phyloP scores from a whole-genome alignment of 441 rosid genomes.

The Bocquillonia castaneifolia region DNA sequence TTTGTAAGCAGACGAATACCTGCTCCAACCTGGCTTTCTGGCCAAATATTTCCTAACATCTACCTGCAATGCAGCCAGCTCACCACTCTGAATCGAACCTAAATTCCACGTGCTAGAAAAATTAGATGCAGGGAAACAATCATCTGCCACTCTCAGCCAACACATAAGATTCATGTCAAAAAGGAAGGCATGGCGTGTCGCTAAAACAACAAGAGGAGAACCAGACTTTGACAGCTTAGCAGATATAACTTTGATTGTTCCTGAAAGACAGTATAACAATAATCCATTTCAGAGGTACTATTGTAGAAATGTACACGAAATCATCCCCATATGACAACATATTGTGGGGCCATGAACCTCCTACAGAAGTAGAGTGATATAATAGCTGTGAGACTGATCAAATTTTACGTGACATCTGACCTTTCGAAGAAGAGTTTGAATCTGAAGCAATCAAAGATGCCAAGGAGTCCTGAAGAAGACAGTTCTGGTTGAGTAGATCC shows the following conservation, averaged over 20 bases:
- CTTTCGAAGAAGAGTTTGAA: constrained; percentile 49
- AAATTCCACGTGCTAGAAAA: constrained; percentile 89
- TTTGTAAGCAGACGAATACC: constrained; percentile 42
- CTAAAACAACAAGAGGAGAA: constrained; percentile 86
- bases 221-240: constrained; percentile 89
- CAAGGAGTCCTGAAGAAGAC: constrained; percentile 74
- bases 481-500: constrained; percentile 72
- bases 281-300: not conserved
- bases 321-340: constrained; percentile 1
- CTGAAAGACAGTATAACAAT: constrained; percentile 36
- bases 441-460: constrained; percentile 60
- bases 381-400: constrained; percentile 6
- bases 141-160: constrained; percentile 96
- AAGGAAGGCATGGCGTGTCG: constrained; percentile 93
- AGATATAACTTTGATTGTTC: constrained; percentile 79
- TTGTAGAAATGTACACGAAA: not conserved
- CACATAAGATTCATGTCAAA: constrained; percentile 85
- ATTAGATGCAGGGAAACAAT: constrained; percentile 96
- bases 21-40: constrained; percentile 97
- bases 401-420: constrained; percentile 23
- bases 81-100: constrained; percentile 79
- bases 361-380: not conserved
- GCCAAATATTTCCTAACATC: constrained; percentile 91
- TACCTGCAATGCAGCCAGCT: constrained; percentile 92
- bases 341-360: not conserved